phyloP scores from a whole-genome alignment of 1,139 yeast species.

The Suhomyces kunorum region DNA sequence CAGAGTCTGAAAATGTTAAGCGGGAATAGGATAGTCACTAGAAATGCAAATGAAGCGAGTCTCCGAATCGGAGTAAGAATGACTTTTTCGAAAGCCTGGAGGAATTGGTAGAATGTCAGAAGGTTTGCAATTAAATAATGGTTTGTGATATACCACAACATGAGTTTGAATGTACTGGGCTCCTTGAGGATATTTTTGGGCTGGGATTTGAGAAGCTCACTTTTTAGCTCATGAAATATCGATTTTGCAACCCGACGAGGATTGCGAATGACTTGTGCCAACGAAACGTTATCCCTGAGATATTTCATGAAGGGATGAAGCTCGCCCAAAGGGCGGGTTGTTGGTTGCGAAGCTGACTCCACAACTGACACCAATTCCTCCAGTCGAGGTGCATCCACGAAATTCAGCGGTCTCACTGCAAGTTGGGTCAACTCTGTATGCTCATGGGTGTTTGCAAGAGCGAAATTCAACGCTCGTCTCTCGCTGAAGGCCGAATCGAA shows the following conservation, averaged over 20 bases:
- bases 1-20: constrained; percentile 18
- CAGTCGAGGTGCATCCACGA: not conserved
- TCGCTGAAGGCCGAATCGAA: not conserved
- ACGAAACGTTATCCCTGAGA: constrained; percentile 5
- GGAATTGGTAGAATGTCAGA: constrained; percentile 1
- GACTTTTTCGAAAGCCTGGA: not conserved
- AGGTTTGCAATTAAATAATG: constrained; percentile 16
- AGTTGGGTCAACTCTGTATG: not conserved
- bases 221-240: constrained; percentile 8
- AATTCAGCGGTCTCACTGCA: not conserved
- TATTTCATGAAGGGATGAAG: constrained; percentile 1
- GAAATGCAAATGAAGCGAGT: constrained; percentile 9
- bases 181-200: constrained; percentile 6
- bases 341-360: not conserved
- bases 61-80: constrained; percentile 2
- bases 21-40: constrained; percentile 22
- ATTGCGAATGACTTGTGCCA: constrained; percentile 1
- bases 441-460: not conserved
- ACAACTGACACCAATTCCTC: not conserved
- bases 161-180: constrained; percentile 15
- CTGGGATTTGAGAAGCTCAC: constrained; percentile 10
- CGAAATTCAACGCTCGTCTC: not conserved
- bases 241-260: constrained; percentile 7
- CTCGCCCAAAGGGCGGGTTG: not conserved
- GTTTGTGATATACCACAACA: constrained; percentile 22